Percentiles rank a stretch among this genome's conserved stretches.
Conservation (phyloP, 352 stramenopile species). For the Pythium rishiriense region DNA sequence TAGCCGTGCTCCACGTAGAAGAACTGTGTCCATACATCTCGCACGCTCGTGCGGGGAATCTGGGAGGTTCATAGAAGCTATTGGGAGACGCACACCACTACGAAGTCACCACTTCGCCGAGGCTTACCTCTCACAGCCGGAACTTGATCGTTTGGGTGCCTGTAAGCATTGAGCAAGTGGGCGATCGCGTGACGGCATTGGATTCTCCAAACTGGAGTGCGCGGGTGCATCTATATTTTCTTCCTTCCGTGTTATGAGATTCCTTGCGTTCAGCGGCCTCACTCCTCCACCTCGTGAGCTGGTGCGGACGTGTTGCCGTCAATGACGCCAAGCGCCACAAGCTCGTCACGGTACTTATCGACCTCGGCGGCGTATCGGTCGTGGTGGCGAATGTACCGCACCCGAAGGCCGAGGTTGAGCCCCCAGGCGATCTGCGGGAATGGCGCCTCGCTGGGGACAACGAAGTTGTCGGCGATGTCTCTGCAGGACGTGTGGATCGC, state of each 20-base stretch:
- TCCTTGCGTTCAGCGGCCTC: neutral
- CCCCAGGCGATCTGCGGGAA: constrained; percentile 64
- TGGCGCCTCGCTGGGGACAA: constrained; percentile 55
- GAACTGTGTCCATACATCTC: no score
- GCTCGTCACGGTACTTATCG: constrained; percentile 50
- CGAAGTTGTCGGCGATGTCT: constrained; percentile 56
- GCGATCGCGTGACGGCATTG: no score
- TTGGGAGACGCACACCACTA: no score
- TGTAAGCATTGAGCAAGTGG: no score
- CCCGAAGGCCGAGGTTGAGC: constrained; percentile 65
- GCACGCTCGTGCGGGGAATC: no score
- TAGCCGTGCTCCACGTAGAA: no score
- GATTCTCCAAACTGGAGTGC: no score
- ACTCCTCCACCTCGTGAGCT: no score
- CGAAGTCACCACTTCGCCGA: no score
- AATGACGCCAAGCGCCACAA: constrained; percentile 35
- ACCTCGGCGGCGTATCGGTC: constrained; percentile 65
- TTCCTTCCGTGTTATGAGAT: neutral
- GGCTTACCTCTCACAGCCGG: no score
- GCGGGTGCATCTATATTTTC: neutral
- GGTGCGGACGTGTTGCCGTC: neutral
- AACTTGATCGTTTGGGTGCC: no score
- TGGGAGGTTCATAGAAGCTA: no score
- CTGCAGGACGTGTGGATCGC: constrained; percentile 47
- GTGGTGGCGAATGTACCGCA: constrained; percentile 69